Base-by-base conservation (phyloP, 2,329 filamentous ascomycete genomes). In the Clarireedia hainanense region DNA sequence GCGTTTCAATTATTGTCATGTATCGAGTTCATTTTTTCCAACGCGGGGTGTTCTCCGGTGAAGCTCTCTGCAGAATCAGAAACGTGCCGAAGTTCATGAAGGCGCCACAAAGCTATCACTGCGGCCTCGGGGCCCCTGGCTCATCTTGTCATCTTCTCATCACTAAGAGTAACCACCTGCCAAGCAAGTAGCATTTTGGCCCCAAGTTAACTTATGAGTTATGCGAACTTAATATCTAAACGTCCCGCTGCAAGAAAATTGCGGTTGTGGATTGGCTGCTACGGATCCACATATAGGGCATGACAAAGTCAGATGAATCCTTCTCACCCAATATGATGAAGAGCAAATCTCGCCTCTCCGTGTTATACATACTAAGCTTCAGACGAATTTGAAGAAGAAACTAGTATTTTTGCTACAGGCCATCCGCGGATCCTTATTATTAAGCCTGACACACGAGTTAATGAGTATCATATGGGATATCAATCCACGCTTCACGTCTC, bases 271-370 rank as follows among this genome's bases (percentile, higher is more conserved):
- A 55, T 43, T 50, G 46, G 37, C 26, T 50, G 52, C 47, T 37
- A 50, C 30, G 12, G 24, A 42, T 10, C 47, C 20, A 55, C 47
- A 55, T 55, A 45, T 55, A 55, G 52, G 47, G 24, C 26, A 37
- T 55, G 52, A 55, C 37, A 55, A 45, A 50, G 47, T 15, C 20
- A 36, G 12, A 50, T 26, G 47, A 55, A 55, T 55, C 52, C 52
- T 55, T 55, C 52, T 45, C 27, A 27, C 12, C 17, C 17, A 43
- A 45, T 27, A 42, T 55, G n/a, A 30, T 23, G 50, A 49, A n/a
- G 17, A 34, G 15, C 24, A 30, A 48, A 49, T 54, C 52, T 54
- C 34, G 51, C 34, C 51, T 54, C 43, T 49, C n/a, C 39, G 20
- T 37, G 17, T 45, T 34, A 49, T 17, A 34, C 52, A 54, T 54